A percentile compares a stretch with the other conserved stretches of the same genome.
Evolutionary conservation across 805 yeast genomes (phyloP).

Genomic region (Starmerella apis): DNA sequence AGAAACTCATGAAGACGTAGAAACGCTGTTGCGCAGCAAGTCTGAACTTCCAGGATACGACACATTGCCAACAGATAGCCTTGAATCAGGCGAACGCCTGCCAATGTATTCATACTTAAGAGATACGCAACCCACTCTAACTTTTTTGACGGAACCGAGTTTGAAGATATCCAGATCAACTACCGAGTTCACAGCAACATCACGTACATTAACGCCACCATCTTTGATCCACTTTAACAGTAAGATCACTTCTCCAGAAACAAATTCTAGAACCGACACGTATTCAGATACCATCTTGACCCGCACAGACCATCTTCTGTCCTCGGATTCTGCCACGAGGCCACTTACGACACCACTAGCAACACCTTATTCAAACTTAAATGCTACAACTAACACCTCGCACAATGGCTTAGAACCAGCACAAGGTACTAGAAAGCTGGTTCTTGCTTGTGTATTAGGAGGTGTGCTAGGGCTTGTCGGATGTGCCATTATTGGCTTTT

Average conservation of each 20-base stretch:
- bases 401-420: neutral
- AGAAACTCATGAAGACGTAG: no score
- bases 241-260: neutral
- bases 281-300: no score
- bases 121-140: neutral
- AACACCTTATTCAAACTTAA: neutral
- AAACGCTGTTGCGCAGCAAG: no score
- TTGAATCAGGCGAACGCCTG: neutral
- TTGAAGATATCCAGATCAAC: no score
- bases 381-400: neutral
- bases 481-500: constrained; percentile 9
- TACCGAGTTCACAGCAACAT: no score
- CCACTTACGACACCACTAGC: neutral
- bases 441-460: constrained; percentile 14
- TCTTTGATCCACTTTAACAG: no score
- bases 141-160: neutral
- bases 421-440: neutral
- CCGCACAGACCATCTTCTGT: constrained; percentile 1
- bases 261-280: no score
- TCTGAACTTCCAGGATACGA: no score
- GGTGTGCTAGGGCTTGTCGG: constrained; percentile 14
- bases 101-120: neutral
- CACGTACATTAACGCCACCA: no score
- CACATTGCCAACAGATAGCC: neutral
- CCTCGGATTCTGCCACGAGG: neutral